Evolutionary conservation across 2,329 filamentous ascomycete genomes (phyloP), one percentile per base, ranked within the genome.

Genomic region (Aspergillus aculeatus): DNA sequence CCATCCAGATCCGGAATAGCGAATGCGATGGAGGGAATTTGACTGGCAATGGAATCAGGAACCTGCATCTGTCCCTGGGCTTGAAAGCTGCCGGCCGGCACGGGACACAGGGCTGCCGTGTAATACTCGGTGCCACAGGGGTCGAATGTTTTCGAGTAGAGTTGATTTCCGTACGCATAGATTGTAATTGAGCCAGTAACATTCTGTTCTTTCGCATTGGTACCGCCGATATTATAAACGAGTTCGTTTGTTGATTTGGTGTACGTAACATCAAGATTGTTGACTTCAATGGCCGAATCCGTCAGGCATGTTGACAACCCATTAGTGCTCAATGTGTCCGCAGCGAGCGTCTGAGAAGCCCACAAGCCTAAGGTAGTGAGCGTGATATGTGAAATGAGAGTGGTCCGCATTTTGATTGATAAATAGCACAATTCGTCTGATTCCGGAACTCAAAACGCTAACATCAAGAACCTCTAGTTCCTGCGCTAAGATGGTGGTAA

Each of bases 11-110:
- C 93, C 53, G 95, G 95, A 32, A 99, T 82, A 62, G 86, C 84
- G 79, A 97, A 99, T 12, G 94, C 94, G 66, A 99, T 96, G 2
- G 86, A 80, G 1, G 95, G 95, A 47, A 99, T 94, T 77, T 89
- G 78, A 56, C 83, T 83, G 58, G 91, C 87, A 71, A 88, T 94
- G 62, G 87, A 71, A 0, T 84, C 77, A 16, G 92, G 90, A 44
- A 99, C 90, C 31, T 81, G 76, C 73, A 95, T 89, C 3, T 78
- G 79, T 50, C 92, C 94, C 48, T 80, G 78, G 7, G 94, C 92
- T 14, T 85, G 77, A 70, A 98, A 99, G 5, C 76, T 78, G 24
- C 91, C 90, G 4, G 82, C 80, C 12, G 93, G 92, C 9, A 97
- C 83, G 71, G 95, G 95, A 77, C 95, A 99, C 51, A 99, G 82